Conservation (phyloP, 148 eudicot genomes). For the Simmondsia chinensis region DNA sequence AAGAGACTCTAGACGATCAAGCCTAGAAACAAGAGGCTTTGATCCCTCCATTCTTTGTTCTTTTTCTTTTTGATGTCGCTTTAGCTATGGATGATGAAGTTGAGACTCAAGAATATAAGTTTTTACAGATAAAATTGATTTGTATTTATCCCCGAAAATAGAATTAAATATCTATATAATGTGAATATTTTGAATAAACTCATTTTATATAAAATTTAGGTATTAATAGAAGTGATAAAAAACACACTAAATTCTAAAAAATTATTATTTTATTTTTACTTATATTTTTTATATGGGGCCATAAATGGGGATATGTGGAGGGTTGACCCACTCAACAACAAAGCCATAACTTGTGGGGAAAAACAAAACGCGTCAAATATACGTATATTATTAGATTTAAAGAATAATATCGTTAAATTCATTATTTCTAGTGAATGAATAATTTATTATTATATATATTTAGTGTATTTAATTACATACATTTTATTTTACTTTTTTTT, state of each 20-base stretch:
- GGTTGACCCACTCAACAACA: slow-evolving; percentile 11
- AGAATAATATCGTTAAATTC: no score
- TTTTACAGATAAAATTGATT: no score
- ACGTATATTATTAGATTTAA: no score
- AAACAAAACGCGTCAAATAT: no score
- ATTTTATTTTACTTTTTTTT: no score
- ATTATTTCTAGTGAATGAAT: no score
- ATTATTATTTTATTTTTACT: slow-evolving; percentile 1
- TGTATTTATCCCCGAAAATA: no score
- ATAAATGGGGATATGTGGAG: slow-evolving; percentile 4
- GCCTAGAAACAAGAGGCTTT: slow-evolving; percentile 25
- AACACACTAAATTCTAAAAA: neutral
- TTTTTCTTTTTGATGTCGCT: neutral
- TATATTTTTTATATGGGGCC: no score
- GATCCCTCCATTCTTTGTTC: slow-evolving; percentile 1
- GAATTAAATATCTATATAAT: no score
- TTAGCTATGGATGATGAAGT: neutral
- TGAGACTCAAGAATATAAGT: no score
- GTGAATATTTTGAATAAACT: neutral
- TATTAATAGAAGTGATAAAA: neutral
- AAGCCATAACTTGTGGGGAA: slow-evolving; percentile 27
- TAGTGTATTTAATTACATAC: no score
- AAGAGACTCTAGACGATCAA: slow-evolving; percentile 34
- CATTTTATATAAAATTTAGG: neutral
- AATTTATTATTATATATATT: no score